These are phyloP conservation scores for Lycium barbarum DNA, from an alignment of 257 asterid species.

Conservation along the genomic window DNA sequence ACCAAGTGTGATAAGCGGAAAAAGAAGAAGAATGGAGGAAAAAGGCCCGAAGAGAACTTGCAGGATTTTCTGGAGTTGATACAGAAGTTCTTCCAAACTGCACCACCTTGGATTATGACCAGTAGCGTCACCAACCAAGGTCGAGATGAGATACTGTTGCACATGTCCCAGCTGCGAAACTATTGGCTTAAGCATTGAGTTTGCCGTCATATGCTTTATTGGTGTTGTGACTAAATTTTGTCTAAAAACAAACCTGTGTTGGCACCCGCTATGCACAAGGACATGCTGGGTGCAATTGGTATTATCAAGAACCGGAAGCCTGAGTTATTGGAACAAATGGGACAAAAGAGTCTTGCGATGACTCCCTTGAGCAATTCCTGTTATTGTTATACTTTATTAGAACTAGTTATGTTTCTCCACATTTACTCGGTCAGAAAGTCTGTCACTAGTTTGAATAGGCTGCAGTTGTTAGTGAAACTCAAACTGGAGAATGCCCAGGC, in stretches of 20 bases:
- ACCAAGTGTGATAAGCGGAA: slow-evolving; percentile 97
- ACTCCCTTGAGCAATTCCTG: not conserved
- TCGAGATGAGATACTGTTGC: slow-evolving; percentile 88
- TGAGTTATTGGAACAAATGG: not conserved
- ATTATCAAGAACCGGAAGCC: not conserved
- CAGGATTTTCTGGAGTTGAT: slow-evolving; percentile 71
- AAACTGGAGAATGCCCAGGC: not conserved
- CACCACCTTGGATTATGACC: slow-evolving; percentile 99
- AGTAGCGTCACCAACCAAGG: slow-evolving; percentile 97
- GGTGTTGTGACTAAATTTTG: not conserved
- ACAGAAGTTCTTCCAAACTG: slow-evolving; percentile 66
- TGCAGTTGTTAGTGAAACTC: not conserved
- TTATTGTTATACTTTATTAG: slow-evolving; percentile 4
- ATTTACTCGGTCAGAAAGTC: not conserved
- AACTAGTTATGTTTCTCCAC: not conserved
- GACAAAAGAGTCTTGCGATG: not conserved
- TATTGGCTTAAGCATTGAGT: slow-evolving; percentile 92
- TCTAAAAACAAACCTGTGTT: not conserved
- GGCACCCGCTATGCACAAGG: not conserved
- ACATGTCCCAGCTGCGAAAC: slow-evolving; percentile 93
- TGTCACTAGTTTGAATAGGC: not conserved
- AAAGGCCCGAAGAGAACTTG: slow-evolving; percentile 84
- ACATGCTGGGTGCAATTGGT: not conserved
- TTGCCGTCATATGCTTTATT: not conserved
- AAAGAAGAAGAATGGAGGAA: slow-evolving; percentile 92